phyloP scores from a whole-genome alignment of 1,284 basidiomycete genomes.

The Anthracocystis setariae region DNA sequence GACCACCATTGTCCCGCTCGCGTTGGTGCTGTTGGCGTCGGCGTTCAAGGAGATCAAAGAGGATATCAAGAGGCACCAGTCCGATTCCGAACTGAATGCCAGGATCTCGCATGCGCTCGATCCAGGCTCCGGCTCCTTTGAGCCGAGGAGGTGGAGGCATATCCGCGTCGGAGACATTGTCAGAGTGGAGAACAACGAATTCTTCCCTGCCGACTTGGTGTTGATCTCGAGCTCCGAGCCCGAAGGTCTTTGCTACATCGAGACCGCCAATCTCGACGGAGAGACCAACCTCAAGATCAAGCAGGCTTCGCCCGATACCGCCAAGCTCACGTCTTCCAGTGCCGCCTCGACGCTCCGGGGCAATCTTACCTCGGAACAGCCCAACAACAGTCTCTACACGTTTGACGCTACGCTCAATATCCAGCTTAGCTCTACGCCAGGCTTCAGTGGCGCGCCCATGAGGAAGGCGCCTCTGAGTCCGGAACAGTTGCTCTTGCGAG shows the following conservation, averaged over 20 bases:
- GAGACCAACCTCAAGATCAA: constrained; percentile 99
- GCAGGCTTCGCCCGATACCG: constrained; percentile 86
- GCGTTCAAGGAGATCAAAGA: constrained; percentile 97
- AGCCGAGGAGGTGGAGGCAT: constrained; percentile 84
- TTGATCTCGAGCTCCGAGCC: constrained; percentile 91
- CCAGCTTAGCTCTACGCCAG: constrained; percentile 56
- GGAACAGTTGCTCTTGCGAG: constrained; percentile 91
- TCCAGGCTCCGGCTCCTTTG: constrained; percentile 75
- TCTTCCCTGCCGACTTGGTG: constrained; percentile 94
- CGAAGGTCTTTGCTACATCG: constrained; percentile 95
- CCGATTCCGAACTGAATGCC: constrained; percentile 90
- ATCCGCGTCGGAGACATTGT: constrained; percentile 92
- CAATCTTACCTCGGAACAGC: constrained; percentile 89
- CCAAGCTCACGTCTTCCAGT: constrained; percentile 80
- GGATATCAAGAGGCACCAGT: constrained; percentile 96
- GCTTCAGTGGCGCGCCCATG: constrained; percentile 62
- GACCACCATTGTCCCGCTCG: constrained; percentile 93
- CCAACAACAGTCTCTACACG: constrained; percentile 96
- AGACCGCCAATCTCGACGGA: constrained; percentile 96
- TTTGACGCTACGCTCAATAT: constrained; percentile 82
- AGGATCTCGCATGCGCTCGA: constrained; percentile 81
- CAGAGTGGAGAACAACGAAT: constrained; percentile 88
- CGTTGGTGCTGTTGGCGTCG: constrained; percentile 88
- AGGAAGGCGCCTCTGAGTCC: constrained; percentile 82
- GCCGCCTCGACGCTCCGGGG: constrained; percentile 81